Evolutionary conservation across 305 asterid species (phyloP), one percentile per base, ranked within the genome.

Genomic region (Ajuga reptans): DNA sequence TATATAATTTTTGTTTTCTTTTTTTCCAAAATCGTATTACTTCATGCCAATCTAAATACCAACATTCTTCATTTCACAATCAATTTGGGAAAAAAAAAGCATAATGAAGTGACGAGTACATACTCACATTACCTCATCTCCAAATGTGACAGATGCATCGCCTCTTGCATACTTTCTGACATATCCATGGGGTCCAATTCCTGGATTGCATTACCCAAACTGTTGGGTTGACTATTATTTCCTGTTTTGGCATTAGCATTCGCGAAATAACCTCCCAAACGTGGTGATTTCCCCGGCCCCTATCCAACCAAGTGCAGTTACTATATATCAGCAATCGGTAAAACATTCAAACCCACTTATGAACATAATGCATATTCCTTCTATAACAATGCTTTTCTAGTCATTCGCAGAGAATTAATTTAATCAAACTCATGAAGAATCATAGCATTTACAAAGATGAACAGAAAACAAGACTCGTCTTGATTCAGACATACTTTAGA

Each of bases 131-230:
- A 94, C 99, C 99, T 94, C 96, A 86, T 86, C 85, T 94, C 99
- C 88, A 94, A 73, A 82, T 74, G 89, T 8, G 99, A 94, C 55
- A 91, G 89, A 78, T 88, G 98, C 96, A 94, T 88, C 6, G 99
- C 99, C 80, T 94, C 99, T 79, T 94, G 97, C 99, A 94, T 91
- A 78, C 98, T 82, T 58, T 94, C 98, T 27, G 96, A 84, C 92
- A 91, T 85, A 78, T 94, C 99, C 98, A 89, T 84, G 39, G 93
- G 94, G 76, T 94, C 98, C 77, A 85, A 55, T 77, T 88, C 97
- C 69, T 66, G 78, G 62, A 81, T 69, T 21, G 85, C 84, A 79
- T 75, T 78, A 43, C 75, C 79, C 71, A 81, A 76, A 77, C 71
- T 84, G 79, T 64, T 84, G 63, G 66, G 59, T 31, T 76, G 79